Percentiles rank a stretch among this genome's conserved stretches.
phyloP scores from a whole-genome alignment of 495 filamentous ascomycete genomes.

The Amphirosellinia nigrospora region DNA sequence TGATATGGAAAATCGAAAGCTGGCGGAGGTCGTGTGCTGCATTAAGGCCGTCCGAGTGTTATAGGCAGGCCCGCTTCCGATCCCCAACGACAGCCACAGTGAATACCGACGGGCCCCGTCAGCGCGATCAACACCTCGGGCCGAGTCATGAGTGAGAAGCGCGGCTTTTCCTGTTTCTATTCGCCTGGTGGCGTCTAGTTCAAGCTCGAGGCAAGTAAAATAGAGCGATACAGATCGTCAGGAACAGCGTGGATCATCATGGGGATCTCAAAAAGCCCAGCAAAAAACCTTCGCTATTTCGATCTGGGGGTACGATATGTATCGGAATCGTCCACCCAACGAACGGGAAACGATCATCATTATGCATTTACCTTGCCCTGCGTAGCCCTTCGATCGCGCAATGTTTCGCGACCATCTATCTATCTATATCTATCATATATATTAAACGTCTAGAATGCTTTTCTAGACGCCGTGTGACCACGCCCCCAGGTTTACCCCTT shows the following conservation, averaged over 20 bases:
- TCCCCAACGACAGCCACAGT: background rate
- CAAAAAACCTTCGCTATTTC: background rate
- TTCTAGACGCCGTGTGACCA: background rate
- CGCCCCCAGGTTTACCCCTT: background rate
- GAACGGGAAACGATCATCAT: constrained; percentile 23
- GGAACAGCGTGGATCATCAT: background rate
- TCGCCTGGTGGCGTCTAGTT: background rate
- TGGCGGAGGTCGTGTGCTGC: background rate
- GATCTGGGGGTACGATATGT: background rate
- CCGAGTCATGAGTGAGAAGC: background rate
- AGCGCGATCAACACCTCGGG: background rate
- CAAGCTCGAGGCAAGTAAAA: background rate
- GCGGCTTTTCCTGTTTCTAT: background rate
- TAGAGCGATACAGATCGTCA: background rate
- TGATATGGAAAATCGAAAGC: background rate
- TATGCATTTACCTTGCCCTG: constrained; percentile 2
- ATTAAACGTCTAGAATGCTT: constrained; percentile 12
- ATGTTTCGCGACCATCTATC: background rate
- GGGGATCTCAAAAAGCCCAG: background rate
- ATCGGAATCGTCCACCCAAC: background rate
- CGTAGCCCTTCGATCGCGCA: background rate
- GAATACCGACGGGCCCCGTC: background rate
- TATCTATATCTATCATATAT: background rate
- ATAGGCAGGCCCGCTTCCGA: background rate
- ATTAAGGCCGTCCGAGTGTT: background rate